Base-by-base conservation (phyloP, 306 rosid species). In the Vigna reflexopilosa region DNA sequence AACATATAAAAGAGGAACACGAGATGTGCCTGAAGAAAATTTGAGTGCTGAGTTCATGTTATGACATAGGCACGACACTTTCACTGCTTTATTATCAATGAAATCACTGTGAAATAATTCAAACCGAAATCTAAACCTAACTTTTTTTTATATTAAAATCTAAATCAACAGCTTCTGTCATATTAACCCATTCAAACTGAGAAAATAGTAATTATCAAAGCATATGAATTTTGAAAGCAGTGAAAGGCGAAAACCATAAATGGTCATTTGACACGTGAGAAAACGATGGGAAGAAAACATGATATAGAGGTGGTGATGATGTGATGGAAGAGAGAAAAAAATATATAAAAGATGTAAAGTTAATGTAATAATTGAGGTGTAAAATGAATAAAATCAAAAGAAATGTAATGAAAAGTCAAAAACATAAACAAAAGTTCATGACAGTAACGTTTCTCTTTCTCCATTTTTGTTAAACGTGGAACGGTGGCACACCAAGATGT, bases 401-500 rank as follows among this genome's bases (percentile, higher is more conserved):
- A 34, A 34, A 34, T 8, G 1, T 0, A 36, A 66, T 10, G 30
- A 65, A 66, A 66, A 65, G 50, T 65, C 15, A 65, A 65, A n/a
- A 17, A 40, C 12, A 19, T 19, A 42, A 17, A 40, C 9, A 66
- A 66, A 66, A 67, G 72, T 67, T 67, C 10, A 67, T 67, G 72
- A 67, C 36, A 67, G 24, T 13, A 20, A 67, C 72, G 72, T 67
- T 42, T 67, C 36, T 67, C 19, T 22, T 67, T 44, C 52, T 66
- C 72, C 11, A 67, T 20, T 40, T 11, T 67, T 66, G 17, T 17
- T 19, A 34, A 67, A 6, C 72, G 52, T 17, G 71, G 71, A 22
- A 40, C 2, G 16, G 17, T 17, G 36, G 54, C 72, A 19, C 54
- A 9, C 72, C 36, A 20, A 42, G 72, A 67, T 67, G 72, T 67